phyloP scores from a whole-genome alignment of 2,329 filamentous ascomycete genomes.

The Geosmithia putterillii region DNA sequence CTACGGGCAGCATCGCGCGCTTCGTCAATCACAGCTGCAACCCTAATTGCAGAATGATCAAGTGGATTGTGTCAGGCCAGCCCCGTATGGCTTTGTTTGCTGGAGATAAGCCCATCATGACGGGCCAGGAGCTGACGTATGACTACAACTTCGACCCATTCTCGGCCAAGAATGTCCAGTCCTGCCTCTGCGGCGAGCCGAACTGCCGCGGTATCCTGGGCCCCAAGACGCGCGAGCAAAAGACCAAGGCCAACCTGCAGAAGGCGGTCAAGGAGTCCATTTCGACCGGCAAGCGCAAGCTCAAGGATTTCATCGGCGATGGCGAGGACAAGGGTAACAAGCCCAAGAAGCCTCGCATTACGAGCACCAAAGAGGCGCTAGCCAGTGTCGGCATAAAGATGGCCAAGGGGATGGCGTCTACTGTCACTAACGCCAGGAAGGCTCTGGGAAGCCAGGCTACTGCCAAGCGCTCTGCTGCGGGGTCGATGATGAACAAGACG shows the following conservation, averaged over 20 bases:
- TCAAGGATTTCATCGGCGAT: constrained; percentile 37
- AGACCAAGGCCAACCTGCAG: constrained; percentile 22
- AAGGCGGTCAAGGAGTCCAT: constrained; percentile 20
- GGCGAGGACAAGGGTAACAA: constrained; percentile 22
- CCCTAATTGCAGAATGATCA: constrained; percentile 95
- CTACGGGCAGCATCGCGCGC: constrained; percentile 85
- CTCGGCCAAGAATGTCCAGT: constrained; percentile 56
- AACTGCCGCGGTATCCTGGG: constrained; percentile 55
- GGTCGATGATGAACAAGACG: constrained; percentile 4
- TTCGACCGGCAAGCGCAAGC: constrained; percentile 43
- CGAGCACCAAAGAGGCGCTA: constrained; percentile 19
- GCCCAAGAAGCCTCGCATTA: constrained; percentile 21
- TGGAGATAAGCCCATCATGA: constrained; percentile 79
- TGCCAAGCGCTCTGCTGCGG: constrained; percentile 1
- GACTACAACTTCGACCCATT: constrained; percentile 70
- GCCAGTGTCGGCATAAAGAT: constrained; percentile 21
- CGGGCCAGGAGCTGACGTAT: constrained; percentile 91
- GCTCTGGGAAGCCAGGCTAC: constrained; percentile 11
- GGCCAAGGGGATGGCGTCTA: constrained; percentile 11
- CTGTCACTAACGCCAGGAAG: constrained; percentile 16
- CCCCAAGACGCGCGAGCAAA: constrained; percentile 46
- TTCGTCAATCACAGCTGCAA: constrained; percentile 98
- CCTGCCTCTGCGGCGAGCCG: constrained; percentile 48
- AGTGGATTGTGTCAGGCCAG: constrained; percentile 89
- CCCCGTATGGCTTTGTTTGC: constrained; percentile 96